Evolutionary conservation across 805 yeast genomes (phyloP).

Genomic region (Geotrichum ghanense): DNA sequence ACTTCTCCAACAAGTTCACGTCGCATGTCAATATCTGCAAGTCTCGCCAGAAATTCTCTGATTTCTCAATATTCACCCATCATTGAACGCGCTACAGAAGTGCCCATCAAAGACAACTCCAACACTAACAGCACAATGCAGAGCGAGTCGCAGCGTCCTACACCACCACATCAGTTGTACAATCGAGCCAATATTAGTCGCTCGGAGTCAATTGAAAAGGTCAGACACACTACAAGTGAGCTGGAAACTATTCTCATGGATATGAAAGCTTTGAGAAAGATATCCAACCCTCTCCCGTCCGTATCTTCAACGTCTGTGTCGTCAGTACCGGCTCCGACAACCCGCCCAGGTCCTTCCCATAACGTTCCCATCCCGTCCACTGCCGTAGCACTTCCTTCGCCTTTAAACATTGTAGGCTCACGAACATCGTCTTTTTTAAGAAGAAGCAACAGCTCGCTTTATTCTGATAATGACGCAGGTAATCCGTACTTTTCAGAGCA

Average conservation of each 20-base stretch:
- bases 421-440: neutral
- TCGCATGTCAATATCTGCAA: constrained; percentile 2
- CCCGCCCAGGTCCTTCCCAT: neutral
- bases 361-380: neutral
- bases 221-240: constrained; percentile 10
- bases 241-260: constrained; percentile 11
- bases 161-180: neutral
- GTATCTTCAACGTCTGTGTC: neutral
- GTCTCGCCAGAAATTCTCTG: neutral
- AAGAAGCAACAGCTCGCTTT: neutral
- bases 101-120: constrained; percentile 6
- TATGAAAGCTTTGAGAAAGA: constrained; percentile 11
- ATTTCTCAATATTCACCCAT: constrained; percentile 14
- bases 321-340: neutral
- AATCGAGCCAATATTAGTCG: constrained; percentile 2
- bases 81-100: constrained; percentile 14
- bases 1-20: neutral
- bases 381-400: neutral
- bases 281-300: constrained; percentile 7
- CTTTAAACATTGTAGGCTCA: neutral
- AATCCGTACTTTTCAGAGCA: neutral
- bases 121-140: neutral
- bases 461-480: neutral
- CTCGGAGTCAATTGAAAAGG: constrained; percentile 8
- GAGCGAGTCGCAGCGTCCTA: neutral